A percentile compares a stretch with the other conserved stretches of the same genome.
Evolutionary conservation across 495 filamentous ascomycete species (phyloP).

Genomic region (Aspergillus indologenus): DNA sequence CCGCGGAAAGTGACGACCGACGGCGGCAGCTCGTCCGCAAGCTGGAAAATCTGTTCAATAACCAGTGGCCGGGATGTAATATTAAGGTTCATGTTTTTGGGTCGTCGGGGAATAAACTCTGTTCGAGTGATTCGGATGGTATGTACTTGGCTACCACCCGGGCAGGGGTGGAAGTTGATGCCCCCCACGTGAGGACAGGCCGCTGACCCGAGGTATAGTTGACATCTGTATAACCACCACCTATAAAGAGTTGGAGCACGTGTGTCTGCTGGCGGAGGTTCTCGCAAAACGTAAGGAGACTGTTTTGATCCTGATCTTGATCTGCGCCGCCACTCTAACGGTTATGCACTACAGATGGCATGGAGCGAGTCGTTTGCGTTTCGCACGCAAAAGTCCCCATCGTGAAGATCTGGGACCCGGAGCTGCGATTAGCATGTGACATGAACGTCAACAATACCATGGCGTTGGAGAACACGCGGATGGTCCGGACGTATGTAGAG

Average conservation of each 20-base stretch:
- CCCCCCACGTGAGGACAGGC: background rate
- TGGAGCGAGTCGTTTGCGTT: slow-evolving; percentile 93
- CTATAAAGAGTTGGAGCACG: slow-evolving; percentile 77
- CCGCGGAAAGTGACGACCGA: slow-evolving; percentile 70
- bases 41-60: slow-evolving; percentile 79
- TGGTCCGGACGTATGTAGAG: slow-evolving; percentile 97
- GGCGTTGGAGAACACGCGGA: slow-evolving; percentile 92
- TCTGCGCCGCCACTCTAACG: slow-evolving; percentile 9
- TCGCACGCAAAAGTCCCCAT: slow-evolving; percentile 94
- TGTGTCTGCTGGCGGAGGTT: slow-evolving; percentile 82
- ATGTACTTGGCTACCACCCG: slow-evolving; percentile 29
- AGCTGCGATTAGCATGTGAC: slow-evolving; percentile 85
- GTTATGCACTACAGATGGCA: slow-evolving; percentile 64
- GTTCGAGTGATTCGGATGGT: slow-evolving; percentile 97
- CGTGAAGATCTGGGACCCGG: slow-evolving; percentile 98
- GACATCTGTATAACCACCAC: slow-evolving; percentile 96
- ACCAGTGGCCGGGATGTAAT: slow-evolving; percentile 85
- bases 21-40: slow-evolving; percentile 75
- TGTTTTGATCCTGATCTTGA: slow-evolving; percentile 3
- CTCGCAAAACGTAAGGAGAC: slow-evolving; percentile 71
- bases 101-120: slow-evolving; percentile 92
- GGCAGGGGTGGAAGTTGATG: background rate
- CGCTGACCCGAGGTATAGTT: slow-evolving; percentile 53
- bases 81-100: slow-evolving; percentile 94
- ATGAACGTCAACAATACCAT: slow-evolving; percentile 98